Evolutionary conservation across 768 basidiomycete species (phyloP), one percentile per base, ranked within the genome.

Genomic region (Lactarius psammicola): DNA sequence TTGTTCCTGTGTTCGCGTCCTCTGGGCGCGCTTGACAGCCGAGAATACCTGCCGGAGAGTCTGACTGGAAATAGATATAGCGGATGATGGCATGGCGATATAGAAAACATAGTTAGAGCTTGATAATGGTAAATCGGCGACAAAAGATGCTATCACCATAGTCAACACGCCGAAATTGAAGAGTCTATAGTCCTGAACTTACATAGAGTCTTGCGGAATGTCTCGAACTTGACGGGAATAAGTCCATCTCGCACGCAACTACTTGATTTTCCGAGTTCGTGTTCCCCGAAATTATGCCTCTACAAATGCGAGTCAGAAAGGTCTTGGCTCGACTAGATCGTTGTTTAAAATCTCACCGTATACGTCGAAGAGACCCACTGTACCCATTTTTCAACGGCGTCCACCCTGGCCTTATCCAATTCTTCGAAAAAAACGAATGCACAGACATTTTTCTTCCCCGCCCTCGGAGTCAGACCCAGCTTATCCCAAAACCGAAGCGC

Each of bases 401-500:
- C 68, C 34, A 78, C 79, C 54, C 78, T 79, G n/a, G 80, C 80
- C 26, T 79, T 78, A 2, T 80, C 81, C 11, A 80, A 80, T 26
- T 85, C 84, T 70, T 94, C 90, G 61, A 85, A 88, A 56, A 94
- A 76, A 0, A 87, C 84, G 74, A 87, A 91, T 1, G 83, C 84
- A 1, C 80, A 81, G 4, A 90, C 79, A 69, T 94, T 81, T 76
- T 94, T 94, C 64, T 77, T 78, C 8, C 94, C 93, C 40, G 82
- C 82, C 56, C 82, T 80, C 0, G 93, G 93, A 18, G 80, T 79
- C 53, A 95, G 73, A 0, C 90, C 91, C 15, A 94, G 80, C 73
- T 92, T 94, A 70, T 90, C 88, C 92, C 93, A 94, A 74, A 94
- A 94, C 2, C 87, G 81, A 28, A 94, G 72, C 0, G 91, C 88